Evolutionary conservation across 345 rosid genomes (phyloP), one percentile per base, ranked within the genome.

Genomic region (Salix koriyanagi): DNA sequence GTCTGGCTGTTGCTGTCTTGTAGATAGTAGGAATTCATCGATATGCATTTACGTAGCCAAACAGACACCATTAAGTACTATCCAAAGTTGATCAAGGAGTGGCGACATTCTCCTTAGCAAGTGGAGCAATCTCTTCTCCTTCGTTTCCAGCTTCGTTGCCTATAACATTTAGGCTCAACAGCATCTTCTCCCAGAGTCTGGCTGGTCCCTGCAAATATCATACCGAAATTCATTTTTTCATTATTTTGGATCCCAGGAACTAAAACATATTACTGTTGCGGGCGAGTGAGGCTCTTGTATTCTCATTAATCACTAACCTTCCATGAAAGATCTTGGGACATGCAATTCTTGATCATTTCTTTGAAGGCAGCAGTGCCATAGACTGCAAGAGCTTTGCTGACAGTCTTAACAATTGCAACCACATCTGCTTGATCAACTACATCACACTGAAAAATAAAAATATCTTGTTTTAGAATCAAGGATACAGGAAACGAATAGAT

Each of bases 281-380:
- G 36, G 62, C 3, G 28, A 28, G 60, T 41, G 73, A 62, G 70
- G 36, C 48, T 12, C 46, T 32, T 42, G 19, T 8, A 6, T 65
- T 13, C 25, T 30, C 5, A 21, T 25, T 21, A 30, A 32, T 70
- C 71, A 84, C 93, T 83, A 26, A 92, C 98, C 97, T 93, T 93
- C 99, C 98, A 96, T 46, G 99, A 96, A 71, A 91, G 85, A 75
- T 96, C 98, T 82, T 87, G 91, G 58, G 90, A 89, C 99, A 96
- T 96, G 80, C 99, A 88, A 76, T 90, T 96, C 83, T 78, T 85
- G 69, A 91, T 88, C 90, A 96, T 93, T 84, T 96, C 97, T 77
- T 77, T 80, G 71, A 91, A 68, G 72, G 88, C 90, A 9, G 88
- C 65, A 36, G 94, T 90, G 39, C 85, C 97, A 48, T 80, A 91